Evolutionary conservation across 2,329 filamentous ascomycete species (phyloP).

Genomic region (Colletotrichum cordylinicola): DNA sequence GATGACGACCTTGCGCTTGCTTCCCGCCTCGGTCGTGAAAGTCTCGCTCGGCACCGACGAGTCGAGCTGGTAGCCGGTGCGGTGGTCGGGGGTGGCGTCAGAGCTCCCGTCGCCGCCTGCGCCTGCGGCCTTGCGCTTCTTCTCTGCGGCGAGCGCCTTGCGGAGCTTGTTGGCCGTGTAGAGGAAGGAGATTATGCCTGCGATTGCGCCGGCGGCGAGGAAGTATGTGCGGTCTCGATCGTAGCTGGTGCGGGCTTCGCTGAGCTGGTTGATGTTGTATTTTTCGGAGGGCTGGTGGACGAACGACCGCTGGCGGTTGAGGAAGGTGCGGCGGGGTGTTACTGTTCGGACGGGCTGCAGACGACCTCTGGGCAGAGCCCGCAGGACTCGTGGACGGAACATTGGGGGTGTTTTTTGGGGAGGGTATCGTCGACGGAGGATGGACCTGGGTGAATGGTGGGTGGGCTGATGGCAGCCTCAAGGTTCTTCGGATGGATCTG

Average conservation of each 20-base stretch:
- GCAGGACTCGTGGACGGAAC: constrained; percentile 32
- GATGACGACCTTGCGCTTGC: constrained; percentile 63
- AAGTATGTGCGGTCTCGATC: constrained; percentile 57
- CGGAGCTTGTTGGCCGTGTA: constrained; percentile 61
- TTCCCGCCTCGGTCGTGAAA: constrained; percentile 54
- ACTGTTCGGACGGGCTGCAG: constrained; percentile 17
- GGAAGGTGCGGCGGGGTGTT: constrained; percentile 38
- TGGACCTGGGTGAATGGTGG: neutral
- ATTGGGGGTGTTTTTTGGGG: constrained; percentile 22
- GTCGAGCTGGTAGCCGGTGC: constrained; percentile 39
- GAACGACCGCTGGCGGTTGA: constrained; percentile 28
- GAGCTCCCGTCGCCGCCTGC: constrained; percentile 16
- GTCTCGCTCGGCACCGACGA: constrained; percentile 50
- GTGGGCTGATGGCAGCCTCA: constrained; percentile 5
- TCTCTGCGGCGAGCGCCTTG: constrained; percentile 40
- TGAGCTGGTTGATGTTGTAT: constrained; percentile 55
- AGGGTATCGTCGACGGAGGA: neutral
- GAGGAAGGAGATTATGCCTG: constrained; percentile 54
- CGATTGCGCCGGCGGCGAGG: constrained; percentile 54
- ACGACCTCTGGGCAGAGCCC: constrained; percentile 28
- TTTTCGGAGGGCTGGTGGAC: constrained; percentile 48
- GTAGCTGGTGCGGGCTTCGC: constrained; percentile 52
- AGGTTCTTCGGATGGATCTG: constrained; percentile 6
- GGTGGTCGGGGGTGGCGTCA: constrained; percentile 18
- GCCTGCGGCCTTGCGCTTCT: constrained; percentile 25